Percentiles rank a stretch among this genome's conserved stretches.
Conservation (phyloP, 2,329 filamentous ascomycete genomes). For the Atkinsonella texensis region DNA sequence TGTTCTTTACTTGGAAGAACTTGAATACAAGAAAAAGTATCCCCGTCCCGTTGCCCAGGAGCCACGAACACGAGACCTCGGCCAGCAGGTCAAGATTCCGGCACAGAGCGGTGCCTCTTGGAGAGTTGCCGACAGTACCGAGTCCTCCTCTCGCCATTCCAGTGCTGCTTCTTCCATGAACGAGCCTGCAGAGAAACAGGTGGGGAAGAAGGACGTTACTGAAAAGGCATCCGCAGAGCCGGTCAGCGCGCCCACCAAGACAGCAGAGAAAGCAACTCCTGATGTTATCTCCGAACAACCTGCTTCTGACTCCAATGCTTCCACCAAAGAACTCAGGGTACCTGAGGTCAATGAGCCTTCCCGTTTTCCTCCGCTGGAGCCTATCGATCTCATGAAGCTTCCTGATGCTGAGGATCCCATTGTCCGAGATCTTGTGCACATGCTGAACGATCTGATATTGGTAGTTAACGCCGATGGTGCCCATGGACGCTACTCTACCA, state of each 20-base stretch:
- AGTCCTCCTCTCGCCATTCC: slow-evolving; percentile 46
- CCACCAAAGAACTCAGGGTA: slow-evolving; percentile 31
- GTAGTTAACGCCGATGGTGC: slow-evolving; percentile 82
- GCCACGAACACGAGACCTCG: slow-evolving; percentile 39
- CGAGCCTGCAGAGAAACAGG: slow-evolving; percentile 14
- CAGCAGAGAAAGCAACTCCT: slow-evolving; percentile 20
- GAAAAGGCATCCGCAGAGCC: slow-evolving; percentile 15
- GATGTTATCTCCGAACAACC: slow-evolving; percentile 6
- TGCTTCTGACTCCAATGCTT: slow-evolving; percentile 14
- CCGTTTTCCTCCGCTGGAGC: slow-evolving; percentile 48
- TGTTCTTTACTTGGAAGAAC: slow-evolving; percentile 90
- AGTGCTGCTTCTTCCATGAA: slow-evolving; percentile 35
- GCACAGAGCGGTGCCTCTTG: slow-evolving; percentile 78
- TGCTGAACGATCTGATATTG: slow-evolving; percentile 90
- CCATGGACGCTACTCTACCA: slow-evolving; percentile 62
- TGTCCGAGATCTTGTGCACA: slow-evolving; percentile 86
- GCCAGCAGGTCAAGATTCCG: slow-evolving; percentile 68
- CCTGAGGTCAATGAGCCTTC: slow-evolving; percentile 57
- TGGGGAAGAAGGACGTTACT: slow-evolving; percentile 19
- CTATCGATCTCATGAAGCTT: slow-evolving; percentile 68
- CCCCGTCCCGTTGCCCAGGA: slow-evolving; percentile 33
- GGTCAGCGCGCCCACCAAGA: slow-evolving; percentile 16
- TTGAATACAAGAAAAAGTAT: slow-evolving; percentile 83
- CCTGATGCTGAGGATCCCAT: slow-evolving; percentile 71
- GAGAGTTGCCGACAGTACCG: slow-evolving; percentile 54